Evolutionary conservation across 2,329 filamentous ascomycete genomes (phyloP).

Genomic region (Claviceps cyperi): DNA sequence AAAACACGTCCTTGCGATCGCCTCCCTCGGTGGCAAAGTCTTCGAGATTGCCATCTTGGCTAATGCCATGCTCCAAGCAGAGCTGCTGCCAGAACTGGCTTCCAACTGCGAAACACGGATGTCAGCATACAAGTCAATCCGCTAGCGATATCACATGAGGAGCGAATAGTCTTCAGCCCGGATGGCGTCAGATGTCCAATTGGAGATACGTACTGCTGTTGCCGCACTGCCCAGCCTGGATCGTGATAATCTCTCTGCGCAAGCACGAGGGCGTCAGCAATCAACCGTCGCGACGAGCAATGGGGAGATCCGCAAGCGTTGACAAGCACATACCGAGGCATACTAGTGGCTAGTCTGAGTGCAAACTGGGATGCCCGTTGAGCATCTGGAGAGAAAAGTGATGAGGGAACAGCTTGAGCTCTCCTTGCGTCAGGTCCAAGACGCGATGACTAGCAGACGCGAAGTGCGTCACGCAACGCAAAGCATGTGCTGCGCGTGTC

Average conservation of each 20-base stretch:
- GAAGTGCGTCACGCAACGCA: background rate
- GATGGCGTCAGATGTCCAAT: too few species aligned
- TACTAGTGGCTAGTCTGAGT: slow-evolving; percentile 5
- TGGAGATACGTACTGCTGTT: slow-evolving; percentile 70
- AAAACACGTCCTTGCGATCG: slow-evolving; percentile 97
- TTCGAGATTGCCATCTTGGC: slow-evolving; percentile 89
- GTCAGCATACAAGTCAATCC: too few species aligned
- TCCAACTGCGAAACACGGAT: slow-evolving; percentile 46
- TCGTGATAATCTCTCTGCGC: slow-evolving; percentile 90
- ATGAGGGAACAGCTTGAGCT: background rate
- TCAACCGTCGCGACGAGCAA: slow-evolving; percentile 1
- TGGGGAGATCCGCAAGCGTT: background rate
- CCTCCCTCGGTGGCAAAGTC: slow-evolving; percentile 96
- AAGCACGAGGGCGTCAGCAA: background rate
- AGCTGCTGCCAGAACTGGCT: slow-evolving; percentile 99
- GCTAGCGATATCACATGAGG: too few species aligned
- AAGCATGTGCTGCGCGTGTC: too few species aligned
- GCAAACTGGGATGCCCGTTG: background rate
- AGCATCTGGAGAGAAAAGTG: background rate
- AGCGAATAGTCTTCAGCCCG: too few species aligned
- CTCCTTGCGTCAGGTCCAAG: background rate
- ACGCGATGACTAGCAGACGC: slow-evolving; percentile 5
- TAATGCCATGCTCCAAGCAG: slow-evolving; percentile 96
- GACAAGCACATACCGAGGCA: slow-evolving; percentile 13
- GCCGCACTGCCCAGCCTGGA: slow-evolving; percentile 97